Evolutionary conservation across 1,284 basidiomycete species (phyloP).

Genomic region (Malassezia yamatoensis): DNA sequence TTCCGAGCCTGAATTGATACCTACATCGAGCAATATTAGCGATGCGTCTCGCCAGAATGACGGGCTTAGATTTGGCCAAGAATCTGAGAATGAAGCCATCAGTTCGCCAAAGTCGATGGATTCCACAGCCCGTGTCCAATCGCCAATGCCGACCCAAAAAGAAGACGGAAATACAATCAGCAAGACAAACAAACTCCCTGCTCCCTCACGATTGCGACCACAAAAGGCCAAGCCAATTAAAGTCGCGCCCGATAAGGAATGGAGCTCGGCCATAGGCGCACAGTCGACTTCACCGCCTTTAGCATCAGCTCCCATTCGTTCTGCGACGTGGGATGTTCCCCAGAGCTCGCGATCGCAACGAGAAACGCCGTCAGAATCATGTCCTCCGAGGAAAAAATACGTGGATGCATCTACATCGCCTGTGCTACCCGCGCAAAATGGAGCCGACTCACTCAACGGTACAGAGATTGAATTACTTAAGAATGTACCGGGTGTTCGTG

Average conservation of each 20-base stretch:
- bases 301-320: not conserved
- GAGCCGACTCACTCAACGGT: not conserved
- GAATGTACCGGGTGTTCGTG: not conserved
- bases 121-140: too few relatives aligned
- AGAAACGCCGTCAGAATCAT: too few relatives aligned
- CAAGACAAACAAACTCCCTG: not conserved
- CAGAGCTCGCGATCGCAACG: not conserved
- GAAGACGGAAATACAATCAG: too few relatives aligned
- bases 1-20: too few relatives aligned
- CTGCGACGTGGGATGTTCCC: constrained; percentile 12
- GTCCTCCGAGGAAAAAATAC: not conserved
- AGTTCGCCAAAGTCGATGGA: too few relatives aligned
- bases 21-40: too few relatives aligned
- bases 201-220: not conserved
- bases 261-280: not conserved
- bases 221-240: not conserved
- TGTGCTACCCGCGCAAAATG: not conserved
- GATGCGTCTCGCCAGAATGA: too few relatives aligned
- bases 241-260: not conserved
- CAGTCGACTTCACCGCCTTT: not conserved
- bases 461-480: not conserved
- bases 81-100: too few relatives aligned
- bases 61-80: too few relatives aligned
- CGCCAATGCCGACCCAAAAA: too few relatives aligned
- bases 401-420: constrained; percentile 16